These are phyloP conservation scores for Nakazawaea populi DNA, from an alignment of 805 yeast genomes.

Conservation along the genomic window DNA sequence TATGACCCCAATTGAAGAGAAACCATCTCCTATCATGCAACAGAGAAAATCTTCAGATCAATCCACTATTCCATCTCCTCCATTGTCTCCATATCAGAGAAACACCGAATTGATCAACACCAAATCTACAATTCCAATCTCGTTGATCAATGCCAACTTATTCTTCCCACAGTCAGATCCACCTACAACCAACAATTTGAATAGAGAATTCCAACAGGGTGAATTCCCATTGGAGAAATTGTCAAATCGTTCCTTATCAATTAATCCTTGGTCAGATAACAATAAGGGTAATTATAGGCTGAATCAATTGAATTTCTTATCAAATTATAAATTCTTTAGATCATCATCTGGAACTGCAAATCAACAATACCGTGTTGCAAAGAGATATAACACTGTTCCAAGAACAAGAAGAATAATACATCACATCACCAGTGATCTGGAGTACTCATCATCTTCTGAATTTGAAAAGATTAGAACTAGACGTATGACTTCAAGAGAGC, in stretches of 20 bases:
- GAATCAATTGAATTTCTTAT: slow-evolving; percentile 45
- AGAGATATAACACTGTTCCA: slow-evolving; percentile 23
- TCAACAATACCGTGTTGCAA: not conserved
- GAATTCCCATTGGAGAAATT: slow-evolving; percentile 45
- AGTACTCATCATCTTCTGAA: slow-evolving; percentile 23
- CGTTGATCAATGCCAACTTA: not conserved
- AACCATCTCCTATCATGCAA: not conserved
- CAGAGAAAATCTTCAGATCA: slow-evolving; percentile 10
- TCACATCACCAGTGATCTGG: slow-evolving; percentile 25
- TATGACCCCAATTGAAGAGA: slow-evolving; percentile 8
- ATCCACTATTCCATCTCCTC: slow-evolving; percentile 31
- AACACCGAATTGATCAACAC: slow-evolving; percentile 21
- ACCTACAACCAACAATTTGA: not conserved
- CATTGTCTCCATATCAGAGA: slow-evolving; percentile 29
- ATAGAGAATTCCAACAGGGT: slow-evolving; percentile 6
- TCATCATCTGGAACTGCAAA: slow-evolving; percentile 7
- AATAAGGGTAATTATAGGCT: slow-evolving; percentile 37
- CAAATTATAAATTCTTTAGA: slow-evolving; percentile 36
- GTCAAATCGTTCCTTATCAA: slow-evolving; percentile 38
- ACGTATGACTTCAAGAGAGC: slow-evolving; percentile 39
- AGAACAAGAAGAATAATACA: slow-evolving; percentile 19
- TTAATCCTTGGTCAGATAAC: slow-evolving; percentile 46
- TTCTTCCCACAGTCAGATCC: not conserved
- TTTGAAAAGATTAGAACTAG: slow-evolving; percentile 55
- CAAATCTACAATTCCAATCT: slow-evolving; percentile 20